phyloP scores from a whole-genome alignment of 345 rosid genomes.

The Eucalyptus curtisii region DNA sequence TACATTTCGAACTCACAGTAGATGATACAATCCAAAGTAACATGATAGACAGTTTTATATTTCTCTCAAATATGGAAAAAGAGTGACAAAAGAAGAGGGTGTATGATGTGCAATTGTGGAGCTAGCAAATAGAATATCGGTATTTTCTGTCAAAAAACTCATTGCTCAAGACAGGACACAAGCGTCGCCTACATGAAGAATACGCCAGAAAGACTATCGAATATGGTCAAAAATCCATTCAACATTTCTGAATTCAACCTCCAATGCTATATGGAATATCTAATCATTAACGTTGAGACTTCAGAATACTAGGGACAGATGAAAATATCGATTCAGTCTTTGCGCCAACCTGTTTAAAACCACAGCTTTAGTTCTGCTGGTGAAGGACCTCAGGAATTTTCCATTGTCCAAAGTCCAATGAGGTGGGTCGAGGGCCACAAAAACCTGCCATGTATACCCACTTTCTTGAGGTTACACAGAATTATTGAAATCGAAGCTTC shows the following conservation, averaged over 20 bases:
- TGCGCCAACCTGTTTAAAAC: constrained; percentile 34
- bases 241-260: not conserved
- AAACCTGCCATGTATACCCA: constrained; percentile 20
- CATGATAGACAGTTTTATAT: not conserved
- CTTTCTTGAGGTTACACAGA: not conserved
- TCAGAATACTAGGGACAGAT: not conserved
- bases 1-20: not conserved
- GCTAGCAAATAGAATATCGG: not conserved
- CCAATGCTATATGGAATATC: not conserved
- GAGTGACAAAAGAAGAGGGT: not conserved
- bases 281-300: not conserved
- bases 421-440: constrained; percentile 47
- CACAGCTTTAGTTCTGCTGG: constrained; percentile 30
- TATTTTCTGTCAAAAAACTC: not conserved
- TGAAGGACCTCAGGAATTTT: constrained; percentile 31
- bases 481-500: not conserved
- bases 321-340: not conserved
- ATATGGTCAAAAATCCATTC: not conserved
- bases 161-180: not conserved
- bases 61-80: not conserved
- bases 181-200: not conserved
- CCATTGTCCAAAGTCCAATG: constrained; percentile 30
- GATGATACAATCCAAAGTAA: not conserved
- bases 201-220: not conserved
- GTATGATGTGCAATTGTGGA: not conserved